Evolutionary conservation across 1,284 basidiomycete species (phyloP).

Genomic region (Cryptococcus sp.): DNA sequence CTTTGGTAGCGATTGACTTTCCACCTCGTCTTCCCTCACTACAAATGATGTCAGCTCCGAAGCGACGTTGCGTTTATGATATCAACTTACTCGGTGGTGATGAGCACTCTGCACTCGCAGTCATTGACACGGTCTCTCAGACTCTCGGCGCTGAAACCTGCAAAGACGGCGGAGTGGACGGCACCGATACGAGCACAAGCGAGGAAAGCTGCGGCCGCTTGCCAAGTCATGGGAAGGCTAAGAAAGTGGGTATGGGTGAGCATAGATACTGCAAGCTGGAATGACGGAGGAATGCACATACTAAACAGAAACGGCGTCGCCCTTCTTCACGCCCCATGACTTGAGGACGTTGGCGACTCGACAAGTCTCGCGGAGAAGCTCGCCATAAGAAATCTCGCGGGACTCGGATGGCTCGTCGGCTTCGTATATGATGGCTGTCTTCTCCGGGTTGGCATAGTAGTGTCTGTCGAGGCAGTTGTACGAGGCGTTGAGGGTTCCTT

Average conservation of each 20-base stretch:
- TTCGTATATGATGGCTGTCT: constrained; percentile 97
- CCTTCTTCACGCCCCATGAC: constrained; percentile 87
- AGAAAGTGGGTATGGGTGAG: neutral
- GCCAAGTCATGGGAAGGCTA: constrained; percentile 62
- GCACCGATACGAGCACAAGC: constrained; percentile 97
- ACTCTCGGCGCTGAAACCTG: constrained; percentile 96
- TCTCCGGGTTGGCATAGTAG: constrained; percentile 82
- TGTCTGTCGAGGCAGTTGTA: constrained; percentile 96
- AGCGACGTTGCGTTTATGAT: neutral
- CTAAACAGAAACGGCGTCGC: constrained; percentile 91
- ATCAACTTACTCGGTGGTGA: constrained; percentile 74
- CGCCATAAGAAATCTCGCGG: constrained; percentile 72
- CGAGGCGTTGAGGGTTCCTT: constrained; percentile 82
- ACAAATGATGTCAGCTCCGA: neutral
- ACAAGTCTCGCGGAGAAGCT: constrained; percentile 89
- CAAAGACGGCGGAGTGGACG: constrained; percentile 97
- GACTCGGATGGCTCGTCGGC: constrained; percentile 90
- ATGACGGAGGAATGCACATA: constrained; percentile 18
- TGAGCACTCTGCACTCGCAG: constrained; percentile 84
- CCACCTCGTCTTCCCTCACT: constrained; percentile 89
- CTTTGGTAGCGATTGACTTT: constrained; percentile 93
- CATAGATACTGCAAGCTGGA: neutral
- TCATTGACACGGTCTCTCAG: constrained; percentile 91
- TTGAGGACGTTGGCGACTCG: constrained; percentile 90
- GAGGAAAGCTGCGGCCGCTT: constrained; percentile 91